Evolutionary conservation across 164 flowering plant species (phyloP), one percentile per base, ranked within the genome.

Genomic region (Tetracentron sinense): DNA sequence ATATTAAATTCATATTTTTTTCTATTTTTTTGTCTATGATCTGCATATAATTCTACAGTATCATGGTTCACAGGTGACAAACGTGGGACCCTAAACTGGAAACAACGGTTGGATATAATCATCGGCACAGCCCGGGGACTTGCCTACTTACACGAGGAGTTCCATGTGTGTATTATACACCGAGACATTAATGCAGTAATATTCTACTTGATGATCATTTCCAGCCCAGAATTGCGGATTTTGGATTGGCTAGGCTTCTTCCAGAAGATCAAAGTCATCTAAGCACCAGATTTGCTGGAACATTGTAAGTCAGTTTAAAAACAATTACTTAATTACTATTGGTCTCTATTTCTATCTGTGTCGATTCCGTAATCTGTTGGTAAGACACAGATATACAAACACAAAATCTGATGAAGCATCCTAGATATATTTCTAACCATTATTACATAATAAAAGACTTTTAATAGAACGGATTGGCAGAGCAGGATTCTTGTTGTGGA

Each of bases 201-300:
- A 74, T 85, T 52, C 78, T 83, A 19, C 64, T 85, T 16, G 87
- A 80, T 63, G 73, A 80, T 20, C 74, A 77, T 20, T 80, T 80
- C 58, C 85, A 74, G 25, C 77, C 91, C 46, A 81, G 74, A 69
- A 82, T 83, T 49, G 85, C 86, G 0, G 91, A 85, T 67, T 83
- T 83, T 49, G 91, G 85, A 23, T 67, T 83, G 54, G 88, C 88
- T 25, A 77, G 83, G 70, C 81, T 82, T 63, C 72, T 81, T n/a
- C 85, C 87, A 11, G 82, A 75, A 59, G 76, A 77, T 72, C 73
- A 70, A 48, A 80, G 73, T 66, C 90, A 85, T 73, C 58, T 82
- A 23, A 80, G 66, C 67, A 83, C 88, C 58, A 76, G 61, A 75
- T 79, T 85, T 65, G 88, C 85, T 0, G 91, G 91, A 25, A 86